Evolutionary conservation across 2,329 filamentous ascomycete genomes (phyloP).

Genomic region (Sodiomyces alkalinus): DNA sequence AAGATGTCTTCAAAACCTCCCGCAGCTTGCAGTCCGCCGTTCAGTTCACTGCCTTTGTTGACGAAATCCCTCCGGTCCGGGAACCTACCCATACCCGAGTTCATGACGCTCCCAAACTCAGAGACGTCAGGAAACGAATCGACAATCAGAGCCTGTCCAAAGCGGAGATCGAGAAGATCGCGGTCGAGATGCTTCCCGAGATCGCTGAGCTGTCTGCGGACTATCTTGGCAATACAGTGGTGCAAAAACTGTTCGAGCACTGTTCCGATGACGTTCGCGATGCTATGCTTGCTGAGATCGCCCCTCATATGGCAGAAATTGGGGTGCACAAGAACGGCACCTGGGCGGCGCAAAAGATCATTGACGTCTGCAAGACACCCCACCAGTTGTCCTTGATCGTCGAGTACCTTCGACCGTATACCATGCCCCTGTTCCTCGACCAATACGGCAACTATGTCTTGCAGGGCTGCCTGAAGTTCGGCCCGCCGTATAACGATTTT

Average conservation of each 20-base stretch:
- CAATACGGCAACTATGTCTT: conserved; percentile 98
- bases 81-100: conserved; percentile 81
- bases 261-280: conserved; percentile 85
- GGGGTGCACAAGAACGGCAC: conserved; percentile 98
- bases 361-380: conserved; percentile 81
- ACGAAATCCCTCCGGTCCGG: conserved; percentile 77
- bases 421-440: conserved; percentile 82
- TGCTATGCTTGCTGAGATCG: conserved; percentile 77
- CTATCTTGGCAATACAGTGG: conserved; percentile 97
- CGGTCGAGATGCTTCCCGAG: conserved; percentile 87
- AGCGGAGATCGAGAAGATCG: conserved; percentile 82
- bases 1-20: conserved; percentile 60
- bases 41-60: conserved; percentile 52
- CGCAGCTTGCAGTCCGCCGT: conserved; percentile 64
- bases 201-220: conserved; percentile 91
- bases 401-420: conserved; percentile 70
- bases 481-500: conserved; percentile 78
- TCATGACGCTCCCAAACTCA: conserved; percentile 85
- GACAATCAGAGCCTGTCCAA: conserved; percentile 83
- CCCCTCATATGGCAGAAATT: conserved; percentile 87
- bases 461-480: conserved; percentile 90
- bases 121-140: conserved; percentile 93
- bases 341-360: conserved; percentile 98
- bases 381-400: conserved; percentile 74
- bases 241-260: conserved; percentile 95